Evolutionary conservation across 1,284 basidiomycete species (phyloP).

Genomic region (Leccinum subspadiceum): DNA sequence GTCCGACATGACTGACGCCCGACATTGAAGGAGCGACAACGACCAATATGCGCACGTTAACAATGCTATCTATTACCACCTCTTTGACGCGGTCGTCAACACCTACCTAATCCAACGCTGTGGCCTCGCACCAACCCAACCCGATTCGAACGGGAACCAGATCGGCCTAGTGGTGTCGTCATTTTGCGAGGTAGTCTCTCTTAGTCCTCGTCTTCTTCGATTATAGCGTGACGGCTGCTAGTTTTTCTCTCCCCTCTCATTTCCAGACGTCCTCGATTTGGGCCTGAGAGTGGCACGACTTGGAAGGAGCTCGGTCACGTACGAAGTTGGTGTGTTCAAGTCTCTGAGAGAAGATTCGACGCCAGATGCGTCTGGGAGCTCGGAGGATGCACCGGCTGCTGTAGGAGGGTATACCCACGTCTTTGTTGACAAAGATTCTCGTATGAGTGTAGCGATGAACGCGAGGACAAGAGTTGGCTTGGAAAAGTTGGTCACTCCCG

Average conservation of each 20-base stretch:
- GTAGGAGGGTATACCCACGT: slow-evolving; percentile 81
- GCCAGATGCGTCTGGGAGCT: neutral
- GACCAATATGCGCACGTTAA: slow-evolving; percentile 80
- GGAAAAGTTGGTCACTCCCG: slow-evolving; percentile 6
- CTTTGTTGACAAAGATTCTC: slow-evolving; percentile 60
- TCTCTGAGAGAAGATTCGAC: slow-evolving; percentile 21
- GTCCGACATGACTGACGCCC: neutral
- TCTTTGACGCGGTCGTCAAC: slow-evolving; percentile 76
- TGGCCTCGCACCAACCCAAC: slow-evolving; percentile 47
- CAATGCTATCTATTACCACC: slow-evolving; percentile 75
- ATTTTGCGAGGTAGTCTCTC: slow-evolving; percentile 45
- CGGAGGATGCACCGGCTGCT: slow-evolving; percentile 46
- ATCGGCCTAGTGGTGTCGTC: slow-evolving; percentile 76
- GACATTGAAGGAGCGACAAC: slow-evolving; percentile 65
- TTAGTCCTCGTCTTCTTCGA: neutral
- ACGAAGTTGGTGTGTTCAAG: slow-evolving; percentile 72
- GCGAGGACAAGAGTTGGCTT: slow-evolving; percentile 14
- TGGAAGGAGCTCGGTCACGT: slow-evolving; percentile 69
- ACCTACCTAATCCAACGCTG: slow-evolving; percentile 66
- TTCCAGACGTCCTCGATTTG: slow-evolving; percentile 64
- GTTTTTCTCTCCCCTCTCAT: slow-evolving; percentile 68
- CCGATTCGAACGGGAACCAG: slow-evolving; percentile 31
- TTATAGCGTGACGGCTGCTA: slow-evolving; percentile 11
- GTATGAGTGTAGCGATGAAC: slow-evolving; percentile 52
- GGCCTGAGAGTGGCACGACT: slow-evolving; percentile 63